Evolutionary conservation across 805 yeast genomes (phyloP).

Genomic region (Allodekkera sacchari): DNA sequence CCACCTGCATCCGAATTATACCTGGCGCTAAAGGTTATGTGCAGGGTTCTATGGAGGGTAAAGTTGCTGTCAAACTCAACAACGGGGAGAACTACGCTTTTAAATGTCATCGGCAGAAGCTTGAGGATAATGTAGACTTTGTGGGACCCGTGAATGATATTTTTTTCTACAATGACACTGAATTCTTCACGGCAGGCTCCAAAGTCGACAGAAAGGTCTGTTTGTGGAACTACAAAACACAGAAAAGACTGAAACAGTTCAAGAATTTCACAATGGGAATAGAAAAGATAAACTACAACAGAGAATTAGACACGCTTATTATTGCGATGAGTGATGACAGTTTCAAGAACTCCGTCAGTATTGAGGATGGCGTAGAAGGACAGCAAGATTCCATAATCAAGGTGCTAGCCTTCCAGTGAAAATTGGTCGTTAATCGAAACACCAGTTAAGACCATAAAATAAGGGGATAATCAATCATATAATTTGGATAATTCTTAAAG

Average conservation of each 20-base stretch:
- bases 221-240: constrained; percentile 23
- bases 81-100: constrained; percentile 54
- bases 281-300: constrained; percentile 10
- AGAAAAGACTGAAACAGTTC: constrained; percentile 20
- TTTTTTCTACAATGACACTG: constrained; percentile 9
- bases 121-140: constrained; percentile 14
- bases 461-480: too few species aligned
- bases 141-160: constrained; percentile 19
- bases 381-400: neutral
- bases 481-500: too few species aligned
- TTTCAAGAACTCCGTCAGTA: constrained; percentile 22
- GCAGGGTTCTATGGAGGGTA: constrained; percentile 70
- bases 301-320: constrained; percentile 17
- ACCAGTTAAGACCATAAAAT: too few species aligned
- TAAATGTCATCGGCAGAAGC: constrained; percentile 59
- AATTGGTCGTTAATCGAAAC: too few species aligned
- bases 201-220: constrained; percentile 20
- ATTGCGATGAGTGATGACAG: constrained; percentile 37
- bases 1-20: constrained; percentile 45
- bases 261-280: constrained; percentile 16
- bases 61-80: constrained; percentile 56
- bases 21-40: constrained; percentile 54
- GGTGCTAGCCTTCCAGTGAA: too few species aligned
- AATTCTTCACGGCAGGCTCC: constrained; percentile 21
- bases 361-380: neutral